These are phyloP conservation scores for Abortiporus biennis DNA, from an alignment of 1,284 basidiomycete genomes.

Conservation along the genomic window DNA sequence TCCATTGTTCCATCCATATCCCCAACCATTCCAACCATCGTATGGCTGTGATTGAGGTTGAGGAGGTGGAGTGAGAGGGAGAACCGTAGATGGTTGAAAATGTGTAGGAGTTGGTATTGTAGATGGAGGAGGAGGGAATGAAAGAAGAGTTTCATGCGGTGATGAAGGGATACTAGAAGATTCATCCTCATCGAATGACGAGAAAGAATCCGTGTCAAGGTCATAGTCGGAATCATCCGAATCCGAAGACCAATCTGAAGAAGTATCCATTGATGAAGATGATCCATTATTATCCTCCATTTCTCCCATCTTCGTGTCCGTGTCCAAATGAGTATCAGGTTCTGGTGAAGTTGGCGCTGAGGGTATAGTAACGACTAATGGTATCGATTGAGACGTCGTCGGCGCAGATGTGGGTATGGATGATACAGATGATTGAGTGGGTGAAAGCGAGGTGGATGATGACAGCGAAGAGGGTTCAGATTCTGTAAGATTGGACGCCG, in stretches of 20 bases:
- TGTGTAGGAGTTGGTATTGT: background rate
- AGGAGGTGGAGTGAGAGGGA: too few relatives aligned
- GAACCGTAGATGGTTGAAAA: too few relatives aligned
- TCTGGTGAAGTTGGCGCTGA: background rate
- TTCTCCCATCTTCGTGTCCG: too few relatives aligned
- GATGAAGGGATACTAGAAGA: background rate
- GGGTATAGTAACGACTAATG: background rate
- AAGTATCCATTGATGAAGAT: constrained; percentile 8
- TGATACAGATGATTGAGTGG: background rate
- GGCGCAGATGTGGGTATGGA: background rate
- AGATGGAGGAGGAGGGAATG: too few relatives aligned
- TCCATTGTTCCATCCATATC: too few relatives aligned
- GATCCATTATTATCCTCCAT: too few relatives aligned
- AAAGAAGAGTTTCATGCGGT: constrained; percentile 3
- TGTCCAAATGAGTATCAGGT: background rate
- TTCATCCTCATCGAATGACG: constrained; percentile 3
- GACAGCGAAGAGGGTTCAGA: background rate
- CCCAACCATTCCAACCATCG: too few relatives aligned
- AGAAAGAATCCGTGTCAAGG: constrained; percentile 7
- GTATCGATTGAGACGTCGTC: background rate
- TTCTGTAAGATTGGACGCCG: constrained; percentile 5
- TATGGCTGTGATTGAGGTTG: too few relatives aligned
- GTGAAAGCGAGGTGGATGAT: background rate
- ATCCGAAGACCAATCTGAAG: constrained; percentile 7
- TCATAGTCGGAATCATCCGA: constrained; percentile 5